These are phyloP conservation scores for Aspergillus brunneoviolaceus DNA, from an alignment of 2,329 filamentous ascomycete genomes.

Conservation along the genomic window DNA sequence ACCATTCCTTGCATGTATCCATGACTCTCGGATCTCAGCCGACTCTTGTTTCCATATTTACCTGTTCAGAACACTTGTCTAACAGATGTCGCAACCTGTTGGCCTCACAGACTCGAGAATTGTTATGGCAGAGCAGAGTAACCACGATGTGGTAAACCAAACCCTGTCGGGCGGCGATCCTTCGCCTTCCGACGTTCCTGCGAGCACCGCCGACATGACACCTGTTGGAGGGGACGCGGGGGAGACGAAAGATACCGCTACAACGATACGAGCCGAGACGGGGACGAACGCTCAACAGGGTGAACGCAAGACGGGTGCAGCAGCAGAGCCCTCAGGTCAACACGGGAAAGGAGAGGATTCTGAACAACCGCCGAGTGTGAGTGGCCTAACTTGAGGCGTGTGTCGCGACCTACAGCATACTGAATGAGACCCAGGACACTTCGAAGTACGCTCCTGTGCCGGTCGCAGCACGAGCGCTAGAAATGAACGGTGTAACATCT, in stretches of 20 bases:
- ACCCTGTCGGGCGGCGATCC: slow-evolving; percentile 64
- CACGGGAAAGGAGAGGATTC: slow-evolving; percentile 26
- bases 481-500: slow-evolving; percentile 41
- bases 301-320: slow-evolving; percentile 23
- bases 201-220: slow-evolving; percentile 56
- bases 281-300: slow-evolving; percentile 24
- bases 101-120: slow-evolving; percentile 50
- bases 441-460: slow-evolving; percentile 32
- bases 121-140: slow-evolving; percentile 72
- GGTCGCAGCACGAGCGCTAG: slow-evolving; percentile 38
- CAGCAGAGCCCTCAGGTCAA: slow-evolving; percentile 20
- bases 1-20: slow-evolving; percentile 20
- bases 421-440: slow-evolving; percentile 27
- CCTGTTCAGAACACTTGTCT: slow-evolving; percentile 28
- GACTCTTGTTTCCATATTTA: slow-evolving; percentile 22
- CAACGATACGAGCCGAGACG: slow-evolving; percentile 30
- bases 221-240: slow-evolving; percentile 53
- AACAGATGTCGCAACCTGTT: slow-evolving; percentile 33
- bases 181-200: slow-evolving; percentile 65
- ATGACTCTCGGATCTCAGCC: slow-evolving; percentile 17
- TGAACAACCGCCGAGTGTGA: slow-evolving; percentile 32
- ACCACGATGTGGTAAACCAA: slow-evolving; percentile 71
- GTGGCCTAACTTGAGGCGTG: slow-evolving; percentile 16
- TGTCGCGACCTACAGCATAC: slow-evolving; percentile 13
- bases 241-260: slow-evolving; percentile 44